Percentiles rank a stretch among this genome's conserved stretches.
phyloP scores from a whole-genome alignment of 2,329 filamentous ascomycete genomes.

The Ceratocystis albifundus region DNA sequence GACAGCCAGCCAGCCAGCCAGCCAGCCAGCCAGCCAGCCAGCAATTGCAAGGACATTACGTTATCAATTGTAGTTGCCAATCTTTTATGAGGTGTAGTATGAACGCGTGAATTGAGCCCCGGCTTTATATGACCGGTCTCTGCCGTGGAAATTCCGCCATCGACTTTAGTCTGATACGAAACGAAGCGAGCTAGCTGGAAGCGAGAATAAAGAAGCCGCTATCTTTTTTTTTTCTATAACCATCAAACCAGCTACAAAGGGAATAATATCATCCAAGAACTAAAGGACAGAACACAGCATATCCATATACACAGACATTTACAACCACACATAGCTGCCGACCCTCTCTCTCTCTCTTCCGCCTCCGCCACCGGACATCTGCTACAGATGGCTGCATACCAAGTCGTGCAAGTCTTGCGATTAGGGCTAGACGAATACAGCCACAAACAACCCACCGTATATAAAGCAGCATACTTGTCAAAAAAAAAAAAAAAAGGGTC shows the following conservation, averaged over 20 bases:
- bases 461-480: too few species aligned
- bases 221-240: neutral
- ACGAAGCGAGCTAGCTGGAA: neutral
- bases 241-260: too few species aligned
- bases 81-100: neutral
- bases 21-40: too few species aligned
- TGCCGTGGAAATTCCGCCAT: neutral
- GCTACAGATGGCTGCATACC: neutral
- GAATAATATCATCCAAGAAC: too few species aligned
- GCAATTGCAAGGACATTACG: neutral
- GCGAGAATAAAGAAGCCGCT: neutral
- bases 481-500: too few species aligned
- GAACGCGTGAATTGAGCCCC: neutral
- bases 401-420: neutral
- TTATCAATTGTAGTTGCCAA: neutral
- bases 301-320: neutral
- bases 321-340: too few species aligned
- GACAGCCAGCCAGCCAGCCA: neutral
- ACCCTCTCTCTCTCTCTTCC: neutral
- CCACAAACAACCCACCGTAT: neutral
- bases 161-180: neutral
- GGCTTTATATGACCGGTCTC: neutral
- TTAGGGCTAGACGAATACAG: neutral
- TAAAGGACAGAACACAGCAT: neutral
- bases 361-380: conserved; percentile 1